Conservation (phyloP, 352 stramenopile species). For the Phytophthora capsici region DNA sequence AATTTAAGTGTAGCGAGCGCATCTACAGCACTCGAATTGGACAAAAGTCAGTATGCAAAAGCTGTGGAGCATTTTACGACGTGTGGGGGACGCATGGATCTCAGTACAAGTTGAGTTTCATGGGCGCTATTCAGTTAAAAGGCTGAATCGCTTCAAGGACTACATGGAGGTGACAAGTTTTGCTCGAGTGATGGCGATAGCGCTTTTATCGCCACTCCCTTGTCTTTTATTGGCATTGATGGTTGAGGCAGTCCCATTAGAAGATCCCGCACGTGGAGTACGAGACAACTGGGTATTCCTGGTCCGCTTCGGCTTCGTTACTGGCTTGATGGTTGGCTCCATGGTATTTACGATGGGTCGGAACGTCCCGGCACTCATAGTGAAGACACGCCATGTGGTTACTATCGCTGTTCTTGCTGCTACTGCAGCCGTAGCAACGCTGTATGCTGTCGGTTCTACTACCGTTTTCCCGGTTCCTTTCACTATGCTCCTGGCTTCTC, state of each 20-base stretch:
- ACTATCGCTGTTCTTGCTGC: constrained; percentile 12
- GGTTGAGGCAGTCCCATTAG: constrained; percentile 17
- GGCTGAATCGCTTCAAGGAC: constrained; percentile 9
- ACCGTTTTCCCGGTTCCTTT: constrained; percentile 28
- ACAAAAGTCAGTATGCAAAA: background rate
- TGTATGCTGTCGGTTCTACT: constrained; percentile 13
- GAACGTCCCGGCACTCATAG: constrained; percentile 8
- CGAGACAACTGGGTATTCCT: constrained; percentile 24
- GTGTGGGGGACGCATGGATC: constrained; percentile 6
- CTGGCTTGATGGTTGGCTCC: constrained; percentile 9
- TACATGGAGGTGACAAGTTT: constrained; percentile 12
- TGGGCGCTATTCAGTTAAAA: constrained; percentile 31
- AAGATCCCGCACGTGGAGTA: constrained; percentile 15
- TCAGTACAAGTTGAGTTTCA: constrained; percentile 36
- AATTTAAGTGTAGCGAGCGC: no score
- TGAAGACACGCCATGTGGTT: constrained; percentile 17
- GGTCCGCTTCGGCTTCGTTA: constrained; percentile 15
- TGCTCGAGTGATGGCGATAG: constrained; percentile 9
- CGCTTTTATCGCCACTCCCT: constrained; percentile 7
- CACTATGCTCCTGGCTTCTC: constrained; percentile 16
- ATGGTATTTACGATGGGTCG: constrained; percentile 25
- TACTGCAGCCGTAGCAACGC: constrained; percentile 1
- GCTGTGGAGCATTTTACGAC: background rate
- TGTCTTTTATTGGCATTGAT: constrained; percentile 19
- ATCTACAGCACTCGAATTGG: background rate